Conservation (phyloP, 352 stramenopile genomes). For the Hyaloperonospora brassicae region DNA sequence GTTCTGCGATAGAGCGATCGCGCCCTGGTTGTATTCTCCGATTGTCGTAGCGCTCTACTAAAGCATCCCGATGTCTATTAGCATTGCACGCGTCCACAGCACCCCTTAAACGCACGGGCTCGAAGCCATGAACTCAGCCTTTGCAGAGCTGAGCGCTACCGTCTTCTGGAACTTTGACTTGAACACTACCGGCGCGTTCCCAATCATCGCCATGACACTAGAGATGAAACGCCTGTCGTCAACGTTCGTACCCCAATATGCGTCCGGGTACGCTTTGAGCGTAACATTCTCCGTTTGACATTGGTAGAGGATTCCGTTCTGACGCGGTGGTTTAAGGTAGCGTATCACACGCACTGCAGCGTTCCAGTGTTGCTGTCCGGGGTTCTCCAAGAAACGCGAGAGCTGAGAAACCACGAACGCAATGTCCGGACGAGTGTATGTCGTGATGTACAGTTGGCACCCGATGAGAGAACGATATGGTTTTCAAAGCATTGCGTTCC, state of each 20-base stretch:
- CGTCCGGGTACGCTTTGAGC: slow-evolving; percentile 11
- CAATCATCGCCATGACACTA: slow-evolving; percentile 14
- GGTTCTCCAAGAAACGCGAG: slow-evolving; percentile 5
- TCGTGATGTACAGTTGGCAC: slow-evolving; percentile 14
- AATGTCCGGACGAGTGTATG: slow-evolving; percentile 6
- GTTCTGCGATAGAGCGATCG: slow-evolving; percentile 1
- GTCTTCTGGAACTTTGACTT: slow-evolving; percentile 13
- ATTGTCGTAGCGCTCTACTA: too few species aligned
- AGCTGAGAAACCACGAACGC: slow-evolving; percentile 9
- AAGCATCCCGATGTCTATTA: too few species aligned
- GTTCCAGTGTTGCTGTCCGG: slow-evolving; percentile 1
- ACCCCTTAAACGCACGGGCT: too few species aligned
- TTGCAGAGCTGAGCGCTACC: not conserved
- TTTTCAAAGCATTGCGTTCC: slow-evolving; percentile 3
- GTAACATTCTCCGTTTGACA: not conserved
- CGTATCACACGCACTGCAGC: slow-evolving; percentile 7
- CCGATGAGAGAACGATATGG: slow-evolving; percentile 11
- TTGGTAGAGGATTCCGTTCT: slow-evolving; percentile 7
- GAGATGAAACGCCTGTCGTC: slow-evolving; percentile 12
- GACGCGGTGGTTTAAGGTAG: slow-evolving; percentile 3
- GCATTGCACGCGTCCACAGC: too few species aligned
- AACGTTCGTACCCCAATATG: slow-evolving; percentile 9
- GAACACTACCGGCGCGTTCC: slow-evolving; percentile 7
- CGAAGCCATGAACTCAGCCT: too few species aligned
- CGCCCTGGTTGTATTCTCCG: too few species aligned